These are phyloP conservation scores for Petrea volubilis DNA, from an alignment of 257 asterid species.

Conservation along the genomic window DNA sequence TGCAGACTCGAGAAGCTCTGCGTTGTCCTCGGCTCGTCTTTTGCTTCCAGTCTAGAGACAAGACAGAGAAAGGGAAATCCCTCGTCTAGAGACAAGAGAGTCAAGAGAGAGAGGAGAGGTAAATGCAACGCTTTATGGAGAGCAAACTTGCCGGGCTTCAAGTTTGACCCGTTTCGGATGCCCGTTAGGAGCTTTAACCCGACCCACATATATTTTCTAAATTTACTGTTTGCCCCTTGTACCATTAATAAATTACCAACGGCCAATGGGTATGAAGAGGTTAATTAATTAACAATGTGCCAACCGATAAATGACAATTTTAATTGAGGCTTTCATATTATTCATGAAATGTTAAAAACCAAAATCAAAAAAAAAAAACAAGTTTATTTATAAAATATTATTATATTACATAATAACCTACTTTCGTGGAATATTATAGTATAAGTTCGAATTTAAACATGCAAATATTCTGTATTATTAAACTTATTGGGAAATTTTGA, in stretches of 20 bases:
- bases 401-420: too few relatives aligned
- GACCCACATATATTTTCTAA: background rate
- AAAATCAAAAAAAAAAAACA: too few relatives aligned
- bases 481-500: too few relatives aligned
- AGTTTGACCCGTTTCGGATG: background rate
- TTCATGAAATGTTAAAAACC: too few relatives aligned
- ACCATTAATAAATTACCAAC: background rate
- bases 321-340: too few relatives aligned
- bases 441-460: too few relatives aligned
- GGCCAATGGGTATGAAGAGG: background rate
- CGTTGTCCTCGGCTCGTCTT: constrained; percentile 17
- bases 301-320: too few relatives aligned
- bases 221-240: background rate
- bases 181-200: background rate
- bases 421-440: too few relatives aligned
- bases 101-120: too few relatives aligned
- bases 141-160: constrained; percentile 6
- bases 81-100: background rate
- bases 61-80: background rate
- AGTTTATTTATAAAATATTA: too few relatives aligned
- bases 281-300: background rate
- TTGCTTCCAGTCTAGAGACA: constrained; percentile 30
- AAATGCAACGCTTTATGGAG: too few relatives aligned
- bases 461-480: too few relatives aligned
- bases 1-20: constrained; percentile 7